phyloP scores from a whole-genome alignment of 2,329 filamentous ascomycete genomes.

The Colletotrichum scovillei region DNA sequence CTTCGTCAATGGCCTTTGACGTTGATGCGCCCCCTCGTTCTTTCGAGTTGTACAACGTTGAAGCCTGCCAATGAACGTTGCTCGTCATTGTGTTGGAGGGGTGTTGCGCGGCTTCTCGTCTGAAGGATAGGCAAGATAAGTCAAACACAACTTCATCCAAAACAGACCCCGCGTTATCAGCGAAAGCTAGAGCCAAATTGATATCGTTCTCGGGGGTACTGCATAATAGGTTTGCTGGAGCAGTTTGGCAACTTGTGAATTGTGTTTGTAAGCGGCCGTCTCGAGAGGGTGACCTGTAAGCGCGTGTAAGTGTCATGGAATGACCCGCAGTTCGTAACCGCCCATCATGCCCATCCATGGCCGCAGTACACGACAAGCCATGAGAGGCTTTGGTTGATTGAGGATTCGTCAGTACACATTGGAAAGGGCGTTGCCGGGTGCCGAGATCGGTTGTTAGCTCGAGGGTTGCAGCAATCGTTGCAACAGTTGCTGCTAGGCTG shows the following conservation, averaged over 20 bases:
- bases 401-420: neutral
- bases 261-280: neutral
- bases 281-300: neutral
- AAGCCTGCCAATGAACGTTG: slow-evolving; percentile 5
- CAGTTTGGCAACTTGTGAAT: neutral
- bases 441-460: slow-evolving; percentile 24
- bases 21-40: neutral
- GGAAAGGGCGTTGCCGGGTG: neutral
- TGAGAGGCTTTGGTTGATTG: neutral
- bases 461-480: slow-evolving; percentile 25
- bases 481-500: neutral
- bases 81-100: neutral
- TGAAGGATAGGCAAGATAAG: neutral
- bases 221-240: slow-evolving; percentile 1
- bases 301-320: neutral
- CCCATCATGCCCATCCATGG: neutral
- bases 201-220: neutral
- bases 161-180: slow-evolving; percentile 33
- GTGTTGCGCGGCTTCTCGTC: slow-evolving; percentile 28
- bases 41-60: neutral
- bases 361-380: neutral
- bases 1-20: neutral
- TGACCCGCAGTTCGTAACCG: slow-evolving; percentile 3
- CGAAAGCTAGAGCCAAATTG: slow-evolving; percentile 19
- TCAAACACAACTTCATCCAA: slow-evolving; percentile 26